Percentiles rank a stretch among this genome's conserved stretches.
Evolutionary conservation across 2,329 filamentous ascomycete genomes (phyloP).

Genomic region (Fusarium coicis): DNA sequence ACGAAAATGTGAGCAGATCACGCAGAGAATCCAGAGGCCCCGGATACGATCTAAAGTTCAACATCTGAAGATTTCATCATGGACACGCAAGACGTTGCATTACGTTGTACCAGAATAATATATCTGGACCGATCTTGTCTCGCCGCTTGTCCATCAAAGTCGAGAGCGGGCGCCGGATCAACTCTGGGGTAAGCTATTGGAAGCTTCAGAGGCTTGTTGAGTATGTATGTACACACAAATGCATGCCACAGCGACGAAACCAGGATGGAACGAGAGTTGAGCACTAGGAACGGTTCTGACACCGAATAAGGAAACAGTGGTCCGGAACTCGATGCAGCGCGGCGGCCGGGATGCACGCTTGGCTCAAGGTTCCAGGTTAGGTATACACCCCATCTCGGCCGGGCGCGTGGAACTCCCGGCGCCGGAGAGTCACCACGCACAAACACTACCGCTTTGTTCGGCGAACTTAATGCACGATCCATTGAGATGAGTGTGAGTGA

Average conservation of each 20-base stretch:
- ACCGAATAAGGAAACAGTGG: constrained; percentile 40
- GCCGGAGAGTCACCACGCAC: constrained; percentile 28
- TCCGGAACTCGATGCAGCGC: constrained; percentile 40
- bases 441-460: constrained; percentile 30
- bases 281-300: constrained; percentile 39
- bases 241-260: constrained; percentile 36
- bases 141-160: constrained; percentile 16
- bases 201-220: constrained; percentile 33
- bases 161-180: constrained; percentile 21
- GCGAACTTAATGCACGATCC: constrained; percentile 26
- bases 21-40: background rate
- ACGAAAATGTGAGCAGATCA: constrained; percentile 3
- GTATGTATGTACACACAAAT: background rate
- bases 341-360: constrained; percentile 39
- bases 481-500: background rate
- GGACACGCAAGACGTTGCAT: constrained; percentile 34
- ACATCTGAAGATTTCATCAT: constrained; percentile 53
- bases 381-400: constrained; percentile 37
- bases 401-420: constrained; percentile 31
- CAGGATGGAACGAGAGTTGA: constrained; percentile 33
- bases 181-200: constrained; percentile 31
- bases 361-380: constrained; percentile 22
- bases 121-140: constrained; percentile 39
- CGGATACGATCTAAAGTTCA: background rate
- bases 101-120: constrained; percentile 6